Evolutionary conservation across 1,284 basidiomycete species (phyloP), one percentile per base, ranked within the genome.

Genomic region (Coniophora puteana): DNA sequence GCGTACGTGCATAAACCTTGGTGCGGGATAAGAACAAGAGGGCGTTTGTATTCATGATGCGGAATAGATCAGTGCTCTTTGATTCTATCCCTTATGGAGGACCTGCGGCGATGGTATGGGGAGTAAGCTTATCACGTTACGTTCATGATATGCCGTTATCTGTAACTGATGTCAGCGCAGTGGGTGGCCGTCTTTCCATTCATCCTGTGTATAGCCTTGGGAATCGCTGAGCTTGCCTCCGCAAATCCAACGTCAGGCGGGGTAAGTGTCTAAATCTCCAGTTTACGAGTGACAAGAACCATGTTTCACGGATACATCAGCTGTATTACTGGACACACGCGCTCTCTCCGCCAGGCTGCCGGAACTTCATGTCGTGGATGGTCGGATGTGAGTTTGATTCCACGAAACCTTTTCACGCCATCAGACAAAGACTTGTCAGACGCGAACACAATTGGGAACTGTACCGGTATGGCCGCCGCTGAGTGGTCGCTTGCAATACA

Each of bases 171-270:
- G 3, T 23, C 1, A 33, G 4, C 8, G 14, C 25, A 65, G 60
- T 67, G 64, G 66, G 12, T 60, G 6, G 77, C 73, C 4, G 72
- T 72, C 36, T 47, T 74, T 31, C 45, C 75, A 32, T 79, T 83
- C 52, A 72, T 84, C 40, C 48, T 79, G 6, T 70, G 74, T 26
- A 74, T 89, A 18, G 84, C 78, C 1, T 63, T 88, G 48, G 68
- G 82, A 4, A 76, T 90, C 68, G 84, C 74, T 1, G 85, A 89
- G 49, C 67, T 88, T 5, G 83, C 74, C 0, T 84, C 80, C 10
- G 79, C 83, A 5, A 84, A 83, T 14, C 81, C 81, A 4, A 76
- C 87, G 23, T 69, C 64, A 8, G 71, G 68, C 17, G 71, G 69
- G 20, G 56, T 55, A 31, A 21, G 49, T 26, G 12, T 2, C 17